Conservation (phyloP, 2,329 filamentous ascomycete genomes). For the Coccinonectria pachysandricola region DNA sequence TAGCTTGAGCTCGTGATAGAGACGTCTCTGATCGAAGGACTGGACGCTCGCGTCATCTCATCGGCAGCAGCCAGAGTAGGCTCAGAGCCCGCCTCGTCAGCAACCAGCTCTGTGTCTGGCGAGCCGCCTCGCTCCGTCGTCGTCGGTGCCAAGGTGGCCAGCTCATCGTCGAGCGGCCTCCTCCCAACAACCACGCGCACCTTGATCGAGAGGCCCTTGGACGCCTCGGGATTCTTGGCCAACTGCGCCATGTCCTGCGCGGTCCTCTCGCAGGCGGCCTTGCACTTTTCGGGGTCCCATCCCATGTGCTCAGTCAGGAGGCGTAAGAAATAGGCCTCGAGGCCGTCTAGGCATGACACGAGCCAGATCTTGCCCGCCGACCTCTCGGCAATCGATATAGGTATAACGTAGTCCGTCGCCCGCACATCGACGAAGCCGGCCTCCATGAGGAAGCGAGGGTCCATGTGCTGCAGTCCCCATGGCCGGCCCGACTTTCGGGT, state of each 20-base stretch:
- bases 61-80: constrained; percentile 15
- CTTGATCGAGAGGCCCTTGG: constrained; percentile 34
- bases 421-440: constrained; percentile 43
- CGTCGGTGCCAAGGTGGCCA: constrained; percentile 10
- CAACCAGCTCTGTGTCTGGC: constrained; percentile 9
- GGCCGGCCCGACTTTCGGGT: constrained; percentile 34
- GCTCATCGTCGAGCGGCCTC: constrained; percentile 32
- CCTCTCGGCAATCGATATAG: constrained; percentile 34
- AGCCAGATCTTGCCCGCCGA: constrained; percentile 44
- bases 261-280: constrained; percentile 34
- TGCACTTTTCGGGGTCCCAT: constrained; percentile 40
- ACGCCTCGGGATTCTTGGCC: constrained; percentile 34
- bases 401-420: constrained; percentile 37
- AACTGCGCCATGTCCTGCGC: constrained; percentile 38
- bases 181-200: constrained; percentile 38
- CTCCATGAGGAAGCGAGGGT: constrained; percentile 33
- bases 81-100: constrained; percentile 14
- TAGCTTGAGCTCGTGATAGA: too few species aligned
- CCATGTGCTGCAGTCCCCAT: constrained; percentile 35
- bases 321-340: constrained; percentile 39
- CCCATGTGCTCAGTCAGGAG: constrained; percentile 42
- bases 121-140: constrained; percentile 10
- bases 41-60: constrained; percentile 6
- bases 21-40: too few species aligned
- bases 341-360: constrained; percentile 38